These are phyloP conservation scores for Colletotrichum eleusines DNA, from an alignment of 2,329 filamentous ascomycete species.

Conservation along the genomic window DNA sequence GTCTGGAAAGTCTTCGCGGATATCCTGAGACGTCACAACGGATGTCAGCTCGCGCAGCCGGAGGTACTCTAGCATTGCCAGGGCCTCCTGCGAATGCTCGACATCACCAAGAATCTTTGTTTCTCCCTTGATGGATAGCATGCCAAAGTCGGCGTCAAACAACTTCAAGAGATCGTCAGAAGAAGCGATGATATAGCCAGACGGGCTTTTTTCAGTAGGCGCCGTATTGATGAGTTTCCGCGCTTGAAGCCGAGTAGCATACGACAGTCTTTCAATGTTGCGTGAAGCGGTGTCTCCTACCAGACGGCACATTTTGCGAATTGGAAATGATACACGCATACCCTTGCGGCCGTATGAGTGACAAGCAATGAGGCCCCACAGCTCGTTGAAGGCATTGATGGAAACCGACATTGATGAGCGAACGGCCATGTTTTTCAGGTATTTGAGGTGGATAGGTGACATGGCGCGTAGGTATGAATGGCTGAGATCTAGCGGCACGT, in stretches of 20 bases:
- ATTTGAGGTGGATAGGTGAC: slow-evolving; percentile 91
- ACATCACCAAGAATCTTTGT: slow-evolving; percentile 85
- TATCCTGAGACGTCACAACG: slow-evolving; percentile 82
- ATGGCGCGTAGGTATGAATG: slow-evolving; percentile 89
- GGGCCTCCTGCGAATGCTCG: slow-evolving; percentile 82
- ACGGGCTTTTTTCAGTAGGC: slow-evolving; percentile 83
- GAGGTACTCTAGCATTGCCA: slow-evolving; percentile 88
- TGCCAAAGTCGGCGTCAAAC: slow-evolving; percentile 88
- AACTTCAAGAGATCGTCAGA: slow-evolving; percentile 87
- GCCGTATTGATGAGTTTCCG: slow-evolving; percentile 90
- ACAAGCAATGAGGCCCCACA: slow-evolving; percentile 91
- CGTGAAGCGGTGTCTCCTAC: slow-evolving; percentile 87
- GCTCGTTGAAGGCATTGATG: slow-evolving; percentile 84
- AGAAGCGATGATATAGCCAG: slow-evolving; percentile 90
- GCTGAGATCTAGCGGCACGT: slow-evolving; percentile 83
- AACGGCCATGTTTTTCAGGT: slow-evolving; percentile 88
- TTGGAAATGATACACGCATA: slow-evolving; percentile 93
- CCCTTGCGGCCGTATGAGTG: slow-evolving; percentile 82
- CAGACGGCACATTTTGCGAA: slow-evolving; percentile 90
- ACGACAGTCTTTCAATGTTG: slow-evolving; percentile 89
- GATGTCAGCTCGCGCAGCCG: slow-evolving; percentile 80
- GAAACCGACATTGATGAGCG: slow-evolving; percentile 96
- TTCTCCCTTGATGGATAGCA: slow-evolving; percentile 87
- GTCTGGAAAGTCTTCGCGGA: slow-evolving; percentile 83
- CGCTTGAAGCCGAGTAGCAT: slow-evolving; percentile 85